Conservation (phyloP, 192 early-diverging fungal species). For the Spinellus fusiger region DNA sequence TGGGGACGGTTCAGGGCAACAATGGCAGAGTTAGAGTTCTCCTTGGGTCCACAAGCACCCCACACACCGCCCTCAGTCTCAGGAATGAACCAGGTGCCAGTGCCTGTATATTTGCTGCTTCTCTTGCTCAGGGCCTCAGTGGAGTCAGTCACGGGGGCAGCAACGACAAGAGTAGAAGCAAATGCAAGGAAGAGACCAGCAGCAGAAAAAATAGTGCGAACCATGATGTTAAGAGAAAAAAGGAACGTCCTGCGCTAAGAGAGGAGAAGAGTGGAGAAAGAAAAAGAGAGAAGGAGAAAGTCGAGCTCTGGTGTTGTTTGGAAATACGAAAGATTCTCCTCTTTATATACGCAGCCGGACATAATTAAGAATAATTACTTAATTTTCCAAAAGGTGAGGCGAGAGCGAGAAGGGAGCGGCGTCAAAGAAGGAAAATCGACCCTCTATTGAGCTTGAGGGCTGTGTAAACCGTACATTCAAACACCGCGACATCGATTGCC, state of each 20-base stretch:
- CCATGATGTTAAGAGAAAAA: constrained; percentile 1
- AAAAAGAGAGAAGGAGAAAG: constrained; percentile 7
- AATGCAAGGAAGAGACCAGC: not conserved
- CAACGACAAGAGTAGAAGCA: constrained; percentile 10
- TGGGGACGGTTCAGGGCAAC: constrained; percentile 25
- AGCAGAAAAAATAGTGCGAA: constrained; percentile 1
- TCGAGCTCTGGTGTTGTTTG: not conserved
- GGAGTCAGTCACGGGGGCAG: constrained; percentile 1
- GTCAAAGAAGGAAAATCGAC: too few relatives aligned
- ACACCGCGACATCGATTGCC: too few relatives aligned
- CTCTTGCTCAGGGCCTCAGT: not conserved
- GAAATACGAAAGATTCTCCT: not conserved
- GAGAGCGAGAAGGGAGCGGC: too few relatives aligned
- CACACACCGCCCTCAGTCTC: constrained; percentile 23
- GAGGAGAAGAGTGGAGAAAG: constrained; percentile 5
- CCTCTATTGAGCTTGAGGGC: too few relatives aligned
- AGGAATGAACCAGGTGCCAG: constrained; percentile 27
- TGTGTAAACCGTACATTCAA: too few relatives aligned
- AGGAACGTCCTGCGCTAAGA: constrained; percentile 21
- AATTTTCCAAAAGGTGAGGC: too few relatives aligned
- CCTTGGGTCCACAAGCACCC: constrained; percentile 28
- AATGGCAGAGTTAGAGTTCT: constrained; percentile 10
- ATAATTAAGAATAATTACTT: too few relatives aligned
- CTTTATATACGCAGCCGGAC: not conserved
- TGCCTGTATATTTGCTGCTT: constrained; percentile 6